Conservation (phyloP, 345 rosid species). For the Hirschfeldia incana region DNA sequence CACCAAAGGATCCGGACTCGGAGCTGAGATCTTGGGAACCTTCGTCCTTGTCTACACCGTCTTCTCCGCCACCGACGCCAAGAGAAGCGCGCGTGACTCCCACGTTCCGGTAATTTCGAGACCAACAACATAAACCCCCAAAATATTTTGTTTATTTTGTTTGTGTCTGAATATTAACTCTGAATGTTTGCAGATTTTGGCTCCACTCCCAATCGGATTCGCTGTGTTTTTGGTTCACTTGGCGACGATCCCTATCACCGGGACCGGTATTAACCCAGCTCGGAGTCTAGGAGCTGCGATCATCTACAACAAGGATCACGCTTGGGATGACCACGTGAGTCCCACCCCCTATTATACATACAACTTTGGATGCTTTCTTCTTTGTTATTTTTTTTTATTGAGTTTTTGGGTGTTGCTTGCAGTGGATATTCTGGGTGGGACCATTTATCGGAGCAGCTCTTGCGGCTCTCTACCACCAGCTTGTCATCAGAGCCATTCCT, state of each 20-base stretch:
- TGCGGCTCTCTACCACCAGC: slow-evolving; percentile 70
- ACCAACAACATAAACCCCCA: neutral
- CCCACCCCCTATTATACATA: neutral
- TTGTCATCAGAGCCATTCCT: slow-evolving; percentile 78
- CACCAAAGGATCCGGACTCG: slow-evolving; percentile 47
- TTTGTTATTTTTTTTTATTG: neutral
- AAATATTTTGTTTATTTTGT: neutral
- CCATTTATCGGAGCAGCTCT: slow-evolving; percentile 74
- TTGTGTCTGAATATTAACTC: neutral
- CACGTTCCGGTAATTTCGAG: slow-evolving; percentile 31
- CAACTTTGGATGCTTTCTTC: neutral
- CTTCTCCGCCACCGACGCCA: slow-evolving; percentile 55
- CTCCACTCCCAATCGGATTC: slow-evolving; percentile 66
- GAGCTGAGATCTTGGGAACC: slow-evolving; percentile 46
- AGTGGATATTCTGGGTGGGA: slow-evolving; percentile 87
- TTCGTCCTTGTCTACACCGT: slow-evolving; percentile 52
- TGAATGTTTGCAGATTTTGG: slow-evolving; percentile 49
- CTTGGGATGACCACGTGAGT: slow-evolving; percentile 68
- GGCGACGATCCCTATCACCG: slow-evolving; percentile 68
- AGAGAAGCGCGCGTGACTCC: slow-evolving; percentile 51
- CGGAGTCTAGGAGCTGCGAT: slow-evolving; percentile 74
- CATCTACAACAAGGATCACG: slow-evolving; percentile 51
- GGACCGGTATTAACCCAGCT: slow-evolving; percentile 73
- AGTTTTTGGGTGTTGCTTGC: slow-evolving; percentile 6
- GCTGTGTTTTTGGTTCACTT: slow-evolving; percentile 74